Base-by-base conservation (phyloP, 2,329 filamentous ascomycete genomes). In the Corniculantispora saksenae region DNA sequence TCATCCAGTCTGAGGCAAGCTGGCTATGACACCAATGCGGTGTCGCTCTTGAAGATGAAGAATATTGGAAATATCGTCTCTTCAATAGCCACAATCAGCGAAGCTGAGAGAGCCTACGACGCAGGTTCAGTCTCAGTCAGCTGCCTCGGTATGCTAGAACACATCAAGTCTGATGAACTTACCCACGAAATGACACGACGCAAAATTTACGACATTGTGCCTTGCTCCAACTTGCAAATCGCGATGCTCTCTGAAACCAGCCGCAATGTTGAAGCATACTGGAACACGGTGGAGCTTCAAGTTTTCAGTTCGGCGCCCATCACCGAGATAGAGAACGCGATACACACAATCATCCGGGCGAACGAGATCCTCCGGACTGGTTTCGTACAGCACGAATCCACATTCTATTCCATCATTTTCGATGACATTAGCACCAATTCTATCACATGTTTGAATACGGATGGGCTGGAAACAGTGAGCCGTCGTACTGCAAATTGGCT, bases 191-290 rank as follows among this genome's bases (percentile, higher is more conserved):
- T 47, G 1, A 9, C 54, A 5, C 25, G 51, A 10, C 66, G 71
- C 2, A 63, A 75, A 2, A 67, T 81, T 12, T 76, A 82, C 40
- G 75, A 79, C 27, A 71, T 89, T n/a, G 73, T 83, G 21, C 83
- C 83, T 5, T 95, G 92, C 73, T 94, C 89, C 4, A 84, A 88
- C 17, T 81, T 95, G 12, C 94, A 97, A 71, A 79, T 84, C 21
- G 89, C 92, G 1, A 96, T 97, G 92, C 81, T 97, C 19, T 82
- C 86, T 0, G 92, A 97, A 77, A 94, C 92, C 0, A 76, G 82
- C 3, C 81, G 79, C 21, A 81, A 89, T 66, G 68, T 81, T 2
- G 78, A 77, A 55, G 83, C 89, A 9, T 97, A 97, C 73, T 91
- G 90, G 77, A 97, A 97, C 70, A 89, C 89, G 80, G 79, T 95